Evolutionary conservation across 2,329 filamentous ascomycete species (phyloP).

Genomic region (Aspergillus pseudoglaucus): DNA sequence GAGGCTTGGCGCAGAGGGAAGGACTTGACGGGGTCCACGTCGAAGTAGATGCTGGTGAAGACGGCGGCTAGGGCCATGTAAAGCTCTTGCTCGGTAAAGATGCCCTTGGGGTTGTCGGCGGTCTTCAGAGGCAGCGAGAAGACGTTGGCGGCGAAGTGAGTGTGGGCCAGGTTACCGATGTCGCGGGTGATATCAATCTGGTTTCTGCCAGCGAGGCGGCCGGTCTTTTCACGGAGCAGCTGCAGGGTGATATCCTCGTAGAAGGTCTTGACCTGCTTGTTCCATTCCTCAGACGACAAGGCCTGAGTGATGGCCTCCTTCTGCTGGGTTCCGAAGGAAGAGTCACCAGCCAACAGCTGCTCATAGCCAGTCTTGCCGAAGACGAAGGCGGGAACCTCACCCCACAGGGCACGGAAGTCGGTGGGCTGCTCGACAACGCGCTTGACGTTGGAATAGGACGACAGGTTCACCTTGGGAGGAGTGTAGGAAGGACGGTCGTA

Average conservation of each 20-base stretch:
- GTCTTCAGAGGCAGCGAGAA: slow-evolving; percentile 53
- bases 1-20: slow-evolving; percentile 58
- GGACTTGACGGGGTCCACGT: slow-evolving; percentile 60
- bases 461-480: slow-evolving; percentile 49
- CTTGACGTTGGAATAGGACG: slow-evolving; percentile 56
- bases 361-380: slow-evolving; percentile 52
- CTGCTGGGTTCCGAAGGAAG: slow-evolving; percentile 44
- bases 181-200: slow-evolving; percentile 65
- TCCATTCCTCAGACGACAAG: slow-evolving; percentile 58
- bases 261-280: slow-evolving; percentile 57
- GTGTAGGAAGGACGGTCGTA: slow-evolving; percentile 56
- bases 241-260: slow-evolving; percentile 57
- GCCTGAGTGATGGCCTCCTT: slow-evolving; percentile 50
- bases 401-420: slow-evolving; percentile 61
- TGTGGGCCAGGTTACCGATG: slow-evolving; percentile 49
- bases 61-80: slow-evolving; percentile 59
- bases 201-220: slow-evolving; percentile 54
- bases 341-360: slow-evolving; percentile 53
- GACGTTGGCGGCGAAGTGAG: slow-evolving; percentile 50
- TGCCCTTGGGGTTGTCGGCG: slow-evolving; percentile 43
- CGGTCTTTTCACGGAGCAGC: slow-evolving; percentile 60
- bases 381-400: slow-evolving; percentile 56
- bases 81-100: slow-evolving; percentile 53
- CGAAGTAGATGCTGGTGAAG: slow-evolving; percentile 60
- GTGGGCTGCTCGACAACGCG: slow-evolving; percentile 55